phyloP scores from a whole-genome alignment of 768 basidiomycete species.

The Amanita polypyramis region DNA sequence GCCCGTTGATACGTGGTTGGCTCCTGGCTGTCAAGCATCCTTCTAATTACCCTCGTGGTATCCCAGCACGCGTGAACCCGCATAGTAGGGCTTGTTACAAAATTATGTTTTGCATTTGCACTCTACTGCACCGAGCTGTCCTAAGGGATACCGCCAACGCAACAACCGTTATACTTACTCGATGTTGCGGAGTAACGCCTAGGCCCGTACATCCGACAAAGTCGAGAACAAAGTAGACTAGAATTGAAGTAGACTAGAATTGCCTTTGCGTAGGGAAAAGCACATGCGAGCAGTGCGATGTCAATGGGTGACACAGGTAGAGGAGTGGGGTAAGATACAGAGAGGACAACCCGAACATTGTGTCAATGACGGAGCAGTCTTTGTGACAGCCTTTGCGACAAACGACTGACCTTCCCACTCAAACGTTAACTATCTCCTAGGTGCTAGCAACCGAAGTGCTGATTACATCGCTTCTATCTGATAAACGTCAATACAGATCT shows the following conservation, averaged over 20 bases:
- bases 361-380: background rate
- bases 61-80: background rate
- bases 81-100: background rate
- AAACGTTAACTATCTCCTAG: too few relatives aligned
- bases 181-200: background rate
- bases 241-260: too few relatives aligned
- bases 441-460: too few relatives aligned
- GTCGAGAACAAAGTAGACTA: background rate
- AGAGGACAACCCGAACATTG: background rate
- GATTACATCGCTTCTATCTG: too few relatives aligned
- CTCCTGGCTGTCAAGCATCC: background rate
- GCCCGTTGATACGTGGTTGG: background rate
- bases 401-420: too few relatives aligned
- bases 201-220: background rate
- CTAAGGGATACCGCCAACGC: background rate
- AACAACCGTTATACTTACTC: background rate
- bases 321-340: constrained; percentile 4
- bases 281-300: background rate
- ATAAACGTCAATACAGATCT: too few relatives aligned
- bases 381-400: background rate
- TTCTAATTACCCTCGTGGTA: background rate
- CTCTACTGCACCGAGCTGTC: too few relatives aligned
- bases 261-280: background rate
- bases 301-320: constrained; percentile 3
- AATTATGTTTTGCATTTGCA: too few relatives aligned